phyloP scores from a whole-genome alignment of 257 asterid genomes.

The Solanum infundibuliforme region DNA sequence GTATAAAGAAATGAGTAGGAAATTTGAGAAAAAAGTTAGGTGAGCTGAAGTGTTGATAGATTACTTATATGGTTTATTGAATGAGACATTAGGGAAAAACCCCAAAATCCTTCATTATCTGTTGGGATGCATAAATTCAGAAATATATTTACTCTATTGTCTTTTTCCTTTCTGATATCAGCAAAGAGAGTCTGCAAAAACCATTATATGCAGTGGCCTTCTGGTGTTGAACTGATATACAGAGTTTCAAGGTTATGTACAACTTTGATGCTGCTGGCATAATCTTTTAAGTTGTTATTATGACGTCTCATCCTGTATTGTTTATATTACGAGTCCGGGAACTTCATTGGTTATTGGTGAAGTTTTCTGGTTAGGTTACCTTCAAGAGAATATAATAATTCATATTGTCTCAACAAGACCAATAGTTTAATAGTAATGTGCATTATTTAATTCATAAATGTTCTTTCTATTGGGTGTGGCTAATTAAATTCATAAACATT shows the following conservation, averaged over 20 bases:
- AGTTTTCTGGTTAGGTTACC: background rate
- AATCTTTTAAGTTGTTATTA: background rate
- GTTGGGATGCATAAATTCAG: background rate
- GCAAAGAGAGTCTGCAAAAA: background rate
- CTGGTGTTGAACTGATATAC: background rate
- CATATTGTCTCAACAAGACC: background rate
- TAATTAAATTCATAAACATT: background rate
- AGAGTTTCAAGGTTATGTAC: background rate
- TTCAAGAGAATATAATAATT: background rate
- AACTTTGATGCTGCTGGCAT: background rate
- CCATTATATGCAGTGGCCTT: background rate
- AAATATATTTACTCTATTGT: background rate
- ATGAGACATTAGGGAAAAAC: background rate
- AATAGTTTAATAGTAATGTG: background rate
- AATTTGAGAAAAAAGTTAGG: slow-evolving; percentile 30
- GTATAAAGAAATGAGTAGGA: slow-evolving; percentile 36
- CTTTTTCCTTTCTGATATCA: background rate
- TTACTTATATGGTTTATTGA: background rate
- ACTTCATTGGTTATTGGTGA: background rate
- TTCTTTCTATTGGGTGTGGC: background rate
- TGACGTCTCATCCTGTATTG: background rate
- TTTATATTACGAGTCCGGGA: background rate
- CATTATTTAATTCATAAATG: background rate
- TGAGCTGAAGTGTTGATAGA: slow-evolving; percentile 1
- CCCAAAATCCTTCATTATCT: background rate